Base-by-base conservation (phyloP, 805 yeast genomes). In the Yarrowia sp. region DNA sequence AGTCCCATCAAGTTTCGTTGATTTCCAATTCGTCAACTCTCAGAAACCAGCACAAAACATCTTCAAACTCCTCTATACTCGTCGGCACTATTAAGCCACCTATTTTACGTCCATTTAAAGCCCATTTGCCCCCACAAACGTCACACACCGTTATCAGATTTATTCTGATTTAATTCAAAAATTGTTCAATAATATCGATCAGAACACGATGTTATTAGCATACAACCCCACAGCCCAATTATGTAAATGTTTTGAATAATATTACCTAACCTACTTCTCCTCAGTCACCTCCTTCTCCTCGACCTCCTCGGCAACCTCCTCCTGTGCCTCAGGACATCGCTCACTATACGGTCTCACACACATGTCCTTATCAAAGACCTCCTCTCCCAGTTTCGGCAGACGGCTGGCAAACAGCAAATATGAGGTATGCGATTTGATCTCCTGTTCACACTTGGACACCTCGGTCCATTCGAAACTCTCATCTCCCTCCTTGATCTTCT, bases 371-470 rank as follows among this genome's bases (percentile, higher is more conserved):
- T 58, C 64, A 35, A 58, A 43, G 13, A 58, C 50, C 39, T 58
- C 42, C 22, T 55, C 61, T 3, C 35, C 50, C 41, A 43, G 35
- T 42, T 58, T 44, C 10, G 64, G 51, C 51, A 43, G 33, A 10
- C 43, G 43, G 41, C 35, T 81, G 28, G 99, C 99, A 81, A 95
- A 95, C 1, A 97, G 90, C 71, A 95, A 77, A 73, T 91, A 95
- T 0, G 97, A 90, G 0, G 99, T 95, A 71, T 95, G 99, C 7
- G 92, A 87, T 77, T 93, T 93, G 70, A 93, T 80, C 73, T 95
- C 98, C 3, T 86, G 71, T 74, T 93, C 99, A 8, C 86, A 80
- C 74, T 86, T 87, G 15, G 96, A 85, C n/a, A 92, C 95, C 69
- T 90, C 82, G 65, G 80, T 78, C 99, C 99, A 95, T 33, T 84